A percentile compares a stretch with the other conserved stretches of the same genome.
phyloP scores from a whole-genome alignment of 2,329 filamentous ascomycete species.

The Cordyceps tenuipes region DNA sequence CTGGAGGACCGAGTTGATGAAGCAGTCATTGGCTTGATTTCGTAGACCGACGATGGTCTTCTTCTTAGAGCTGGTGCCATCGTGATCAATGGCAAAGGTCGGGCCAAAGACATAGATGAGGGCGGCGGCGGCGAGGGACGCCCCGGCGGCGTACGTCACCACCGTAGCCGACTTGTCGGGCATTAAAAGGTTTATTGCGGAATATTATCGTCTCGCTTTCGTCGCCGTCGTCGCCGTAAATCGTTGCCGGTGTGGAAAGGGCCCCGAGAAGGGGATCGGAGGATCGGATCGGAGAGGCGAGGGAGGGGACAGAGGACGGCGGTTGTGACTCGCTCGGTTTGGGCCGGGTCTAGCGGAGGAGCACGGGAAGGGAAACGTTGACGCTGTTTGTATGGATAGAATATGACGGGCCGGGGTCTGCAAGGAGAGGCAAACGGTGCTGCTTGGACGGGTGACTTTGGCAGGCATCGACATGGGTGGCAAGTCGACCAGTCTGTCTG shows the following conservation, averaged over 20 bases:
- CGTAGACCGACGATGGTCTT: slow-evolving; percentile 81
- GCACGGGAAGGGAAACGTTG: not conserved
- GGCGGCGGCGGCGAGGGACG: slow-evolving; percentile 87
- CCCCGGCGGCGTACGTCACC: slow-evolving; percentile 89
- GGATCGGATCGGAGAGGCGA: not conserved
- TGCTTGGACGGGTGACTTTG: not conserved
- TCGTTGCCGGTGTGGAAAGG: slow-evolving; percentile 12
- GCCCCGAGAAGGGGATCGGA: not conserved
- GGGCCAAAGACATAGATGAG: slow-evolving; percentile 96
- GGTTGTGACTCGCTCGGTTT: slow-evolving; percentile 1
- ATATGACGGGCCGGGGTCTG: not conserved
- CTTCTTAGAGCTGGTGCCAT: slow-evolving; percentile 59
- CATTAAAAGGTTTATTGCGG: slow-evolving; percentile 19
- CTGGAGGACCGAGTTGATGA: slow-evolving; percentile 94
- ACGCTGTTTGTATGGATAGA: not conserved
- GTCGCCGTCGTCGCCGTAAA: not conserved
- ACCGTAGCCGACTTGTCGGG: slow-evolving; percentile 30
- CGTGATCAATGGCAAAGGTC: slow-evolving; percentile 90
- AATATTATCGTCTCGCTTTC: not conserved
- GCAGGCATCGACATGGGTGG: not conserved
- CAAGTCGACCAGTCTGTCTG: not conserved
- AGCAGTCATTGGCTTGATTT: slow-evolving; percentile 92
- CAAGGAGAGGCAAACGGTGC: not conserved
- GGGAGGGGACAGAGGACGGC: not conserved
- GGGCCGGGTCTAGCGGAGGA: slow-evolving; percentile 4